phyloP scores from a whole-genome alignment of 495 filamentous ascomycete species.

The Tuber indicum region DNA sequence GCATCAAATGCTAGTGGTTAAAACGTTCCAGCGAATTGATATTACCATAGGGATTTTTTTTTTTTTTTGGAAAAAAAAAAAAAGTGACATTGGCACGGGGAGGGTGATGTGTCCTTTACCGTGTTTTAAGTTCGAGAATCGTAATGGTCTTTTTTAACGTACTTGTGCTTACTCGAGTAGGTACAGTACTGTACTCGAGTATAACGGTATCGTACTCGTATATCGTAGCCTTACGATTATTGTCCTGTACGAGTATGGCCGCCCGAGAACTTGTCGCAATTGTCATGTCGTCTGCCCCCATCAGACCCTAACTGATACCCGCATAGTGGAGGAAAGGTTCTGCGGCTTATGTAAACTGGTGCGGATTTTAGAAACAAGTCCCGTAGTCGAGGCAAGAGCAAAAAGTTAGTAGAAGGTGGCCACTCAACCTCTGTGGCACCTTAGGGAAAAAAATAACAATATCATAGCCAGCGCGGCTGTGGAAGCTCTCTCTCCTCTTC shows the following conservation, averaged over 20 bases:
- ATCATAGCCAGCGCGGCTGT: background rate
- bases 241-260: background rate
- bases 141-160: background rate
- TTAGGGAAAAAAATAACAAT: background rate
- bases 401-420: background rate
- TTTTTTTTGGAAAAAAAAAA: background rate
- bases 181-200: too few relatives aligned
- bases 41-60: background rate
- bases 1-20: background rate
- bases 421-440: background rate
- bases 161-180: too few relatives aligned
- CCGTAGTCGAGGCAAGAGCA: background rate
- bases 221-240: background rate
- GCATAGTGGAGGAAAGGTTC: background rate
- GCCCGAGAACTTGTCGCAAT: background rate
- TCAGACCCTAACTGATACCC: background rate
- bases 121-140: background rate
- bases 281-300: background rate
- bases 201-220: too few relatives aligned
- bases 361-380: background rate
- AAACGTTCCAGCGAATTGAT: background rate
- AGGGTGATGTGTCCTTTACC: conserved; percentile 32
- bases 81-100: background rate
- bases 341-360: background rate
- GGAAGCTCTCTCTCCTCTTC: background rate